Conservation (phyloP, 169 alveolate genomes). For the Perkinsus olseni region DNA sequence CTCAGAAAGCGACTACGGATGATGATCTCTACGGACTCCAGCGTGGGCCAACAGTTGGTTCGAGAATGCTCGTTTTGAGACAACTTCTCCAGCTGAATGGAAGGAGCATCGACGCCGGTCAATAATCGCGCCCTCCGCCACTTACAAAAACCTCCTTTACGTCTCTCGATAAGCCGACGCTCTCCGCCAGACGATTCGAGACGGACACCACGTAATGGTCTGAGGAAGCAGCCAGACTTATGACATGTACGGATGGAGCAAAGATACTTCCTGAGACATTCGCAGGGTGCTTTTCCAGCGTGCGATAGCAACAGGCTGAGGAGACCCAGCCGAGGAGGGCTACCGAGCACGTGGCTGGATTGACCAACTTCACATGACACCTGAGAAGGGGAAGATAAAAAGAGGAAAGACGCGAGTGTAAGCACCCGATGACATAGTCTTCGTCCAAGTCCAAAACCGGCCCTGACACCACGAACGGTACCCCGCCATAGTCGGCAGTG, state of each 20-base stretch:
- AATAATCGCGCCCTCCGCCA: no score
- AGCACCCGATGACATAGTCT: not conserved
- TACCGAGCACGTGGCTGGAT: not conserved
- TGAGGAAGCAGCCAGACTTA: not conserved
- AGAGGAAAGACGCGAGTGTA: not conserved
- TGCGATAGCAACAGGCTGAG: not conserved
- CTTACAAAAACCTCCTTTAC: not conserved
- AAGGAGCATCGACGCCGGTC: no score
- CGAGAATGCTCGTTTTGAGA: not conserved
- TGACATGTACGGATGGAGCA: not conserved
- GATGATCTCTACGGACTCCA: not conserved
- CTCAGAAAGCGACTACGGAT: not conserved
- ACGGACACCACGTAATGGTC: not conserved
- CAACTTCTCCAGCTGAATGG: not conserved
- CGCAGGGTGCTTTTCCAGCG: not conserved
- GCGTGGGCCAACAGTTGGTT: not conserved
- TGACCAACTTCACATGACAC: not conserved
- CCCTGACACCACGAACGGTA: not conserved
- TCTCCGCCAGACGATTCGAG: not conserved
- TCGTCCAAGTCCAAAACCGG: not conserved
- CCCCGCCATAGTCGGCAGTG: not conserved
- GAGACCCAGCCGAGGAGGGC: not conserved
- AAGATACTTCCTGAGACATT: not conserved
- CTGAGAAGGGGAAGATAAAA: not conserved
- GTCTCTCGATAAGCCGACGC: not conserved